Percentiles rank a stretch among this genome's conserved stretches.
Conservation (phyloP, 176 grass and related monocot species). For the Tuctoria greenei region DNA sequence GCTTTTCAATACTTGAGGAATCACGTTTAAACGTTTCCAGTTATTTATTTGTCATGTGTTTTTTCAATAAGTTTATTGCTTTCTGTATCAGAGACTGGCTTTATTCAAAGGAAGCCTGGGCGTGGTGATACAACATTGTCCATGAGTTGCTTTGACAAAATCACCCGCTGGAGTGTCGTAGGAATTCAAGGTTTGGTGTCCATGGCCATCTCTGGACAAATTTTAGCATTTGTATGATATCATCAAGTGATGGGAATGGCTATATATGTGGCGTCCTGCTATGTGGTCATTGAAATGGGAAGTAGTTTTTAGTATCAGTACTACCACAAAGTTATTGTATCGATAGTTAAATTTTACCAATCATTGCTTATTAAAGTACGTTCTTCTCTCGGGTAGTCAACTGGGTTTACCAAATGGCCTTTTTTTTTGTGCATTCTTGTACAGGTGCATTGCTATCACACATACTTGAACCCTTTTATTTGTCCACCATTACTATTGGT, state of each 20-base stretch:
- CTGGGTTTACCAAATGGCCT: neutral
- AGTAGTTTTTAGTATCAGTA: neutral
- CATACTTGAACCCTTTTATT: conserved; percentile 81
- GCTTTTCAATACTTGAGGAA: neutral
- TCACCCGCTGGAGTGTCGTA: conserved; percentile 70
- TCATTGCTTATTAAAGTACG: neutral
- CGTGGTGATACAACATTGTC: conserved; percentile 81
- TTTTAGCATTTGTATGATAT: neutral
- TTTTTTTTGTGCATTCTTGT: neutral
- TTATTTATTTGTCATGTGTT: neutral
- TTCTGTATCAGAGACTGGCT: conserved; percentile 33
- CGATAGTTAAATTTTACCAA: neutral
- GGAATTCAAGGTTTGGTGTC: conserved; percentile 72
- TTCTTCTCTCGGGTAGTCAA: neutral
- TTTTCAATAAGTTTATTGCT: conserved; percentile 1
- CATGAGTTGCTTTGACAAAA: conserved; percentile 88
- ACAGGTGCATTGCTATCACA: conserved; percentile 69
- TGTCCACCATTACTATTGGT: conserved; percentile 68
- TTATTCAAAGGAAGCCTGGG: conserved; percentile 76
- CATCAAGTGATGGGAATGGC: neutral
- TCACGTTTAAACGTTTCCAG: no score
- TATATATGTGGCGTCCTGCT: neutral
- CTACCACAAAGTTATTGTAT: neutral
- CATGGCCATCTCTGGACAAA: neutral
- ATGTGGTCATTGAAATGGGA: neutral